Conservation (phyloP, 345 rosid genomes). For the Moricandia arvensis region DNA sequence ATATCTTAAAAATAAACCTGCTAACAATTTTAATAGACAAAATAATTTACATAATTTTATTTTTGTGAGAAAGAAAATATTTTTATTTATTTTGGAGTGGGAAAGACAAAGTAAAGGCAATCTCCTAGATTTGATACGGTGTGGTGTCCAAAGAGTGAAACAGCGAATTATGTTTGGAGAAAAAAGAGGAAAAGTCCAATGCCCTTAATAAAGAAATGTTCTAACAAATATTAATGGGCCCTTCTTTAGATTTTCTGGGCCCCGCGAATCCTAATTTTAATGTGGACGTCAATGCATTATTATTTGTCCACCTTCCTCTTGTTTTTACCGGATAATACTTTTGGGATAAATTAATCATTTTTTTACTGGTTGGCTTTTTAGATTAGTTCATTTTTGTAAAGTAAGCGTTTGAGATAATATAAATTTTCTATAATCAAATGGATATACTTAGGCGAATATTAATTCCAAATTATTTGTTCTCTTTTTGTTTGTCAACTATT, state of each 20-base stretch:
- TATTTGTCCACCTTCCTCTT: slow-evolving; percentile 26
- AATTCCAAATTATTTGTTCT: not conserved
- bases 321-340: not conserved
- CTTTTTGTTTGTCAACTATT: not conserved
- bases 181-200: slow-evolving; percentile 46
- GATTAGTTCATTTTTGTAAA: not conserved
- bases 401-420: not conserved
- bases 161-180: slow-evolving; percentile 37
- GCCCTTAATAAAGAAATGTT: slow-evolving; percentile 31
- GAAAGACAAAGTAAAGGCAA: slow-evolving; percentile 43
- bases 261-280: slow-evolving; percentile 49
- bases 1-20: not conserved
- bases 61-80: not conserved
- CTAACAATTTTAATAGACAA: not conserved
- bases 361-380: not conserved
- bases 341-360: not conserved
- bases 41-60: not conserved
- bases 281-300: slow-evolving; percentile 32
- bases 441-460: not conserved
- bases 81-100: not conserved
- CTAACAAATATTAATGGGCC: slow-evolving; percentile 38
- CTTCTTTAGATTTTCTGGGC: slow-evolving; percentile 52
- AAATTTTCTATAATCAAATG: not conserved
- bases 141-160: slow-evolving; percentile 47
- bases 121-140: slow-evolving; percentile 55